phyloP scores from a whole-genome alignment of 345 rosid species.

The Mercurialis annua region DNA sequence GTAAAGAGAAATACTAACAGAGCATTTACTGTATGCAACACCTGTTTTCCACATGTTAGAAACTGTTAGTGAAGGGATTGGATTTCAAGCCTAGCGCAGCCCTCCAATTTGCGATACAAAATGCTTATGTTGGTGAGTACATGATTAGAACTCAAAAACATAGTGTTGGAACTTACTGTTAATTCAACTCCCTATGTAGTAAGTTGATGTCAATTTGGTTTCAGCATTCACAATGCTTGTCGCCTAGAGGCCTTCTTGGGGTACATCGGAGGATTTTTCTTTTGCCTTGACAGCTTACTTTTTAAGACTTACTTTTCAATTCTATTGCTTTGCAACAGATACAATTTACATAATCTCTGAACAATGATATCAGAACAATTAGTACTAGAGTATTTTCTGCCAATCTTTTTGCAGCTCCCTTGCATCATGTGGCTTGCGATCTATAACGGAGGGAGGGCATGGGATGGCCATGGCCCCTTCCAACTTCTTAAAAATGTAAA shows the following conservation, averaged over 20 bases:
- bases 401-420: slow-evolving; percentile 27
- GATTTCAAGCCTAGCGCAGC: slow-evolving; percentile 20
- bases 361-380: neutral
- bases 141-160: neutral
- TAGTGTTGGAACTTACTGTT: neutral
- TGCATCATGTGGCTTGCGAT: slow-evolving; percentile 30
- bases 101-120: slow-evolving; percentile 20
- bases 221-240: slow-evolving; percentile 27
- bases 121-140: slow-evolving; percentile 26
- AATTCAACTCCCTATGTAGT: neutral
- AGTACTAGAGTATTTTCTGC: neutral
- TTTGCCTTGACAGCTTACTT: slow-evolving; percentile 31
- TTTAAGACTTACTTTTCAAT: slow-evolving; percentile 6
- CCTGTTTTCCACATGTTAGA: slow-evolving; percentile 35
- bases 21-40: slow-evolving; percentile 23
- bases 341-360: no score
- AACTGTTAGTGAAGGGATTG: slow-evolving; percentile 26
- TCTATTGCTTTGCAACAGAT: neutral
- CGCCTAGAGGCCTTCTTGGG: slow-evolving; percentile 28
- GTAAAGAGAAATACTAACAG: no score
- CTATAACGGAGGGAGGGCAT: slow-evolving; percentile 26
- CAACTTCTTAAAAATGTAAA: no score
- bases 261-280: slow-evolving; percentile 30
- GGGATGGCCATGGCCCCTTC: no score
- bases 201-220: neutral